Evolutionary conservation across 495 filamentous ascomycete genomes (phyloP).

Genomic region (Trichoderma parareesei): DNA sequence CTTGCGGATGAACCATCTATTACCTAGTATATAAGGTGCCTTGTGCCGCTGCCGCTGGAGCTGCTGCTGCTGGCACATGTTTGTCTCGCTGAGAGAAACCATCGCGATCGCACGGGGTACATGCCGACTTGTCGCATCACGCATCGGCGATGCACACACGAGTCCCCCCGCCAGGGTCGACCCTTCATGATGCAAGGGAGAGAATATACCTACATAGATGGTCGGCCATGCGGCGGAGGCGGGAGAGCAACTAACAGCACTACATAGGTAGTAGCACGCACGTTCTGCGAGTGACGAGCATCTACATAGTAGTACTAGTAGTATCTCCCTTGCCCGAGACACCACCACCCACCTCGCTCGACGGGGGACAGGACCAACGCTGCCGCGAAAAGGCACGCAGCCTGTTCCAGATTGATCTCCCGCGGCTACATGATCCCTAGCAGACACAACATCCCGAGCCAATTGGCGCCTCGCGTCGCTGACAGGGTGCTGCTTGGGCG

Average conservation of each 20-base stretch:
- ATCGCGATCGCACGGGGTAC: too few relatives aligned
- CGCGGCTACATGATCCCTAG: slow-evolving; percentile 7
- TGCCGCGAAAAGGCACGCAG: slow-evolving; percentile 5
- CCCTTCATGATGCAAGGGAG: neutral
- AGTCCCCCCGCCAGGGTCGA: neutral
- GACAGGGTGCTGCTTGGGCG: neutral
- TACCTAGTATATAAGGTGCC: too few relatives aligned
- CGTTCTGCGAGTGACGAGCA: neutral
- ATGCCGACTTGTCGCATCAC: too few relatives aligned
- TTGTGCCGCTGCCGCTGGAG: too few relatives aligned
- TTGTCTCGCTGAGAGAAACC: too few relatives aligned
- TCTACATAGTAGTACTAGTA: too few relatives aligned
- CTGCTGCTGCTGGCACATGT: too few relatives aligned
- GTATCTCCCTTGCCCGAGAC: neutral
- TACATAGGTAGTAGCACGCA: neutral
- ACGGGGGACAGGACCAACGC: neutral
- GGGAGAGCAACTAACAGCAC: neutral
- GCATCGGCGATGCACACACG: too few relatives aligned
- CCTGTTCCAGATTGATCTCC: slow-evolving; percentile 10
- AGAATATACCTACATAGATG: neutral
- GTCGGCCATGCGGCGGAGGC: neutral
- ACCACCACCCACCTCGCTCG: neutral
- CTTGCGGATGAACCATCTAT: neutral
- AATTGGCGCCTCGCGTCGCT: neutral
- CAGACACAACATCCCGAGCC: neutral